Percentiles rank a stretch among this genome's conserved stretches.
phyloP scores from a whole-genome alignment of 331 rosid genomes.

The Erythrophleum ivorense region DNA sequence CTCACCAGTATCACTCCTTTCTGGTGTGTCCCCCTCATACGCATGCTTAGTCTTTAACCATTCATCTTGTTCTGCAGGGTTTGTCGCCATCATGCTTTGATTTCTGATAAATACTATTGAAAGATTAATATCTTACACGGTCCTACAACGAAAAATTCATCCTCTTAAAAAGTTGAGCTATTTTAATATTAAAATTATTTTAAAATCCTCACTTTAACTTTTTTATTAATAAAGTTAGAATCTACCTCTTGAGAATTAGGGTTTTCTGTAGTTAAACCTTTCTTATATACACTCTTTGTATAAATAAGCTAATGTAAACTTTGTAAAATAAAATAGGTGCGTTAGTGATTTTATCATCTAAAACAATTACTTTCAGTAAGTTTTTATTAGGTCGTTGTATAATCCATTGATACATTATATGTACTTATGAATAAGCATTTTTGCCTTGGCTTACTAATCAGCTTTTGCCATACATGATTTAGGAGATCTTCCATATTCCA shows the following conservation, averaged over 20 bases:
- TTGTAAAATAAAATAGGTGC: not conserved
- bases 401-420: not conserved
- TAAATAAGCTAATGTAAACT: not conserved
- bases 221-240: too few species aligned
- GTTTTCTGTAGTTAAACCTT: too few species aligned
- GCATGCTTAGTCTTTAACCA: not conserved
- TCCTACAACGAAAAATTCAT: not conserved
- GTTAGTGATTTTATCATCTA: not conserved
- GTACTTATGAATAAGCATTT: not conserved
- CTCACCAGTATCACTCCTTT: not conserved
- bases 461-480: not conserved
- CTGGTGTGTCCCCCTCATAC: not conserved
- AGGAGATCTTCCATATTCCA: not conserved
- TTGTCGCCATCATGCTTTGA: conserved; percentile 29
- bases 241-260: too few species aligned
- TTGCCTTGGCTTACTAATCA: not conserved
- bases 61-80: conserved; percentile 26
- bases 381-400: not conserved
- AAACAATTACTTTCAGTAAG: not conserved
- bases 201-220: too few species aligned
- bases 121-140: not conserved
- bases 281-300: too few species aligned
- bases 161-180: not conserved
- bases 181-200: not conserved
- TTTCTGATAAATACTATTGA: not conserved